Evolutionary conservation across 2,329 filamentous ascomycete genomes (phyloP), one percentile per base, ranked within the genome.

Genomic region (Stachybotrys chartarum): DNA sequence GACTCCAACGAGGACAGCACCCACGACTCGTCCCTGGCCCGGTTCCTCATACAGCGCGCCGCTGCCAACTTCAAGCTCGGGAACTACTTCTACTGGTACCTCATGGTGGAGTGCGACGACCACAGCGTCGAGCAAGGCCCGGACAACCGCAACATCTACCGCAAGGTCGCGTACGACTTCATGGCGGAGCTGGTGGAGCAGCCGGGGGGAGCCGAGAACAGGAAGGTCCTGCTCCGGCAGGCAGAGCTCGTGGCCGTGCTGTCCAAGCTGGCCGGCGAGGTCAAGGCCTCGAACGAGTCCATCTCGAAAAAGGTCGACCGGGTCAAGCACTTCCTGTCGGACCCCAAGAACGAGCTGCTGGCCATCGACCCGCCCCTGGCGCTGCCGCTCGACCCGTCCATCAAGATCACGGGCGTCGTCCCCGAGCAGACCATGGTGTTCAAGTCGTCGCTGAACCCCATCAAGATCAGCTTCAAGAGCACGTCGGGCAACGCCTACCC

Each of bases 71-170:
- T 97, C 65, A 87, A 88, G 57, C 80, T 99, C 1, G 94, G 93
- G 32, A 99, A 96, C 68, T 96, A 95, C 72, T 84, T 99, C 54
- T 90, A 97, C 70, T 99, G 94, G 94, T 99, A 97, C 70, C 79
- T 99, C 3, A 97, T 97, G 86, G 94, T 99, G 1, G 95, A 99
- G 72, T 95, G 92, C 62, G 91, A 95, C 63, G 93, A 97, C 68
- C 78, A 80, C 57, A 91, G 88, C 60, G 84, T 85, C 4, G 87
- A 91, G 48, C 90, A 92, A 63, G 81, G 85, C 24, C 78, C 83
- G 5, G 84, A 86, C 55, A 88, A 93, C 66, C 87, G 90, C 50
- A 89, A 90, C 59, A 84, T 97, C 17, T 99, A 96, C 70, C 87
- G 90, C 31, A 91, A 93, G 63, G 90, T 99, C 8, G 92, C 94